These are phyloP conservation scores for Scheffersomyces coipomensis DNA, from an alignment of 805 yeast species.

Conservation along the genomic window DNA sequence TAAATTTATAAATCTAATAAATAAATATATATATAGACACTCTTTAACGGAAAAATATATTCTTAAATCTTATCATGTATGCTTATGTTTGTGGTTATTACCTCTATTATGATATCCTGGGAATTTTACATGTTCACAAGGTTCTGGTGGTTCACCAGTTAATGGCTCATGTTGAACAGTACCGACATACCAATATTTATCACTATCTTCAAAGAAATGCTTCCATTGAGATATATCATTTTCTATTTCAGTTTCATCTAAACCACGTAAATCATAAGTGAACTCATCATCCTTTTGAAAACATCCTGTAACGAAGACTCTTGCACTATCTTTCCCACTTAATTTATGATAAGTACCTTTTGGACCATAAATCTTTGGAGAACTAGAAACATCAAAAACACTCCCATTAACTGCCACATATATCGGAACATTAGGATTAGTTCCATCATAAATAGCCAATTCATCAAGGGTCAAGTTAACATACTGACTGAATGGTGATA, in stretches of 20 bases:
- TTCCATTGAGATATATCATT: constrained; percentile 52
- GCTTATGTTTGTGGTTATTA: background rate
- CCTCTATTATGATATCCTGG: constrained; percentile 12
- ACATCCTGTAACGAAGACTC: constrained; percentile 73
- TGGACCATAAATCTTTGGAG: constrained; percentile 55
- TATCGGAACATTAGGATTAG: constrained; percentile 47
- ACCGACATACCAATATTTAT: constrained; percentile 65
- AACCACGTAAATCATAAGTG: constrained; percentile 66
- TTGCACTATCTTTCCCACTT: constrained; percentile 65
- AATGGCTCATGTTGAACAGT: constrained; percentile 44
- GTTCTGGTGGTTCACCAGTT: constrained; percentile 50
- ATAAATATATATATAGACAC: background rate
- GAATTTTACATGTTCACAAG: constrained; percentile 37
- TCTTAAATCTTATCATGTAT: background rate
- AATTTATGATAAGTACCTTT: constrained; percentile 48
- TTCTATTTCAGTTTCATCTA: constrained; percentile 41
- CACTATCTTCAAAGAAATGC: constrained; percentile 41
- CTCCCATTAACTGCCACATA: constrained; percentile 59
- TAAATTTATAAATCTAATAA: background rate
- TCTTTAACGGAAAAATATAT: background rate
- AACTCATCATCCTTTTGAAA: constrained; percentile 51
- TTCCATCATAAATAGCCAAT: constrained; percentile 52
- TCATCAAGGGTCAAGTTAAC: constrained; percentile 42
- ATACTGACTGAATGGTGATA: constrained; percentile 1
- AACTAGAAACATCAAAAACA: constrained; percentile 62